Conservation (phyloP, 2,329 filamentous ascomycete species). For the Neonectria magnoliae region DNA sequence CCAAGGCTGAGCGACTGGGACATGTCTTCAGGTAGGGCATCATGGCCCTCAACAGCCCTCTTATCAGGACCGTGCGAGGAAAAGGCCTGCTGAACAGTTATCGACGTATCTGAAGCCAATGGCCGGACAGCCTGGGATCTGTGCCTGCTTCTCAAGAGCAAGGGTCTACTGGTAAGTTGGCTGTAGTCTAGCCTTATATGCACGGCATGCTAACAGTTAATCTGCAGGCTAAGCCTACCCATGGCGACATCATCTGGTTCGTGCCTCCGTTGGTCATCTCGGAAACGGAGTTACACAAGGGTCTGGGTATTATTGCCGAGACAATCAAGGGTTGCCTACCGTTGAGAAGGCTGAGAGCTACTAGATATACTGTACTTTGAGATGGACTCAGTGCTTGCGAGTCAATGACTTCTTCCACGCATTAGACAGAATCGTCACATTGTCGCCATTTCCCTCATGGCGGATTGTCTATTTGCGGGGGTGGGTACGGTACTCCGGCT, state of each 20-base stretch:
- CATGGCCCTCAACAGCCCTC: conserved; percentile 76
- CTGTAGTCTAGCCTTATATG: not conserved
- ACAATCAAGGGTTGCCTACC: conserved; percentile 79
- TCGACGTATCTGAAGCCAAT: conserved; percentile 86
- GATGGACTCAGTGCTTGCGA: no score
- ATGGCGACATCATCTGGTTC: conserved; percentile 97
- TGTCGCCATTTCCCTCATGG: no score
- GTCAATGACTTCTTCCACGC: no score
- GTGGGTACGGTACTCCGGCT: no score
- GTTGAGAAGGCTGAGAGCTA: conserved; percentile 50
- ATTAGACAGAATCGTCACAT: no score
- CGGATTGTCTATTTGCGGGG: no score
- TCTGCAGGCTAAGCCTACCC: conserved; percentile 94
- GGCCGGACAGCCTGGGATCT: conserved; percentile 95
- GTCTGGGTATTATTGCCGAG: conserved; percentile 82
- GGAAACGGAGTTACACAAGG: conserved; percentile 82
- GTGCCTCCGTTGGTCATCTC: conserved; percentile 96
- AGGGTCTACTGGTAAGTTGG: conserved; percentile 84
- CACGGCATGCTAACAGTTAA: not conserved
- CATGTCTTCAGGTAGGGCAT: conserved; percentile 85
- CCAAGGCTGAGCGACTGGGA: conserved; percentile 82
- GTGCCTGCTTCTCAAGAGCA: conserved; percentile 93
- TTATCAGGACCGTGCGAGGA: conserved; percentile 85
- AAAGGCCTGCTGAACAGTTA: conserved; percentile 97
- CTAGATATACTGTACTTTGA: conserved; percentile 34